Base-by-base conservation (phyloP, 1,284 basidiomycete genomes). In the Leucoagaricus sp. region DNA sequence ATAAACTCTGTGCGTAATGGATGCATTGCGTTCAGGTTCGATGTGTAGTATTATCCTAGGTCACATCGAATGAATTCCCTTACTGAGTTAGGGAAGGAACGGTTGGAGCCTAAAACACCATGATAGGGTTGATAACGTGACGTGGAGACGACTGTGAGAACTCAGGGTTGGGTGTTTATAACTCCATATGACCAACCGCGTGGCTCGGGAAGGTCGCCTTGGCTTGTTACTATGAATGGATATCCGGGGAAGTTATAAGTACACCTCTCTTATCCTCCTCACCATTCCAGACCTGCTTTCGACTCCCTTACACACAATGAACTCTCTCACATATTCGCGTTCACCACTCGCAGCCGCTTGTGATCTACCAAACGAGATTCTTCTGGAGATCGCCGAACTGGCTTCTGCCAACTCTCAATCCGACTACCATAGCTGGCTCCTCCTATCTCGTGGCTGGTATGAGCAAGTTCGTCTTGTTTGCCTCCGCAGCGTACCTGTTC, bases 1-100 rank as follows among this genome's bases (percentile, higher is more conserved):
- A 58, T 17, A 75, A 74, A 61, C 59, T 76, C 13, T 75, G 73
- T 63, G 63, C 65, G 36, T 73, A 62, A 67, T 13, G 25, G 42
- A 17, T 4, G 19, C 29, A 33, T n/a, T n/a, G n/a, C n/a, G n/a
- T n/a, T 38, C 36, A 38, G 15, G 17, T n/a, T 38, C 36, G n/a
- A 38, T 38, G 36, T n/a, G 4, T 13, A 9, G 36, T 38, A 38
- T 10, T 6, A 38, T 38, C n/a, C n/a, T n/a, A n/a, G n/a, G n/a
- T n/a, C n/a, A n/a, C n/a, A n/a, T n/a, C n/a, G n/a, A n/a, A n/a
- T n/a, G n/a, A n/a, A n/a, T n/a, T n/a, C n/a, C 13, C 4, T 38
- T 38, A 38, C 13, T 38, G 45, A 53, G 58, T 17, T 12, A 31
- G 26, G 31, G 28, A 44, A 28, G 42, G 52, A 46, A 41, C 26